Evolutionary conservation across 2,329 filamentous ascomycete species (phyloP), one percentile per base, ranked within the genome.

Genomic region (Fusarium scirpi): DNA sequence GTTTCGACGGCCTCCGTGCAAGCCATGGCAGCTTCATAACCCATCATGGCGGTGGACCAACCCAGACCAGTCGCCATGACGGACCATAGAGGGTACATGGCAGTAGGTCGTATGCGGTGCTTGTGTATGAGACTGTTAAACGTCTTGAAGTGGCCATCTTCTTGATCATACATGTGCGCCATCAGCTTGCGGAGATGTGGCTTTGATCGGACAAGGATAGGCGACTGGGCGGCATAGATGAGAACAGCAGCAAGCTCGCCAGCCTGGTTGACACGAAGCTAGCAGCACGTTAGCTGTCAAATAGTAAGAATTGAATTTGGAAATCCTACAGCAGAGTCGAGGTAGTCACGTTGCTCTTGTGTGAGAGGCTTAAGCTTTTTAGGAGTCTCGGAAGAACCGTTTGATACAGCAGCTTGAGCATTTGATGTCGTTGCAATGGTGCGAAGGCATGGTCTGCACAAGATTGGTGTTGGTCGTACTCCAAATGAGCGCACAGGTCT

Each of bases 1-100:
- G 95, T 99, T 85, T 99, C 96, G 3, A 99, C 95, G 2, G 96
- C 96, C 82, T 99, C 96, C 1, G 96, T 98, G 79, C 96, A 99
- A 15, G 96, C 96, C 96, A 99, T 99, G 38, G 96, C 95, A 3
- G 95, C 94, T 82, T 98, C 94, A 51, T 94, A 89, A 1, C 96
- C 94, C 86, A 99, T 87, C 44, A 96, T 82, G 1, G 92, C 96
- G 0, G 96, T 99, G 7, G 89, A 87, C 94, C 96, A 98, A 20
- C 96, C 96, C 10, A 99, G 82, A 0, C 91, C 89, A 1, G 92
- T 91, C 2, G 96, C 93, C 13, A 94, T 89, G 10, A 90, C 85
- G 45, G 91, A 89, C 96, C 96, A 99, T 4, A 98, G 69, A 1
- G 96, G 96, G 77, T 97, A 97, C 84, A 99, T 91, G 15, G 92